Evolutionary conservation across 306 rosid genomes (phyloP).

Genomic region (Ormosia emarginata): DNA sequence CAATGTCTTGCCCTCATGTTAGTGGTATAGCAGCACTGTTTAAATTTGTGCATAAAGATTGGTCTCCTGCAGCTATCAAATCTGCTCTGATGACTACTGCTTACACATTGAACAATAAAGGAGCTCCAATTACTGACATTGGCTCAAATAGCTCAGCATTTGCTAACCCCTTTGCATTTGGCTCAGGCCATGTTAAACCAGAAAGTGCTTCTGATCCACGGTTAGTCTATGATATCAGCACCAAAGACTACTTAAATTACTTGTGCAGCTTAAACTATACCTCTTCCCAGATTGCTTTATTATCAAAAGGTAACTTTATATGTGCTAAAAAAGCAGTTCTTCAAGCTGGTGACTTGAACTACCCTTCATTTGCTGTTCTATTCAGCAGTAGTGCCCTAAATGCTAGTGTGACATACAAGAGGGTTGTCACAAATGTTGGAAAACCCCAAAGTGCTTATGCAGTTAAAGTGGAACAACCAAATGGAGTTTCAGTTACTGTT

Average conservation of each 20-base stretch:
- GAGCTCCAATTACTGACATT: slow-evolving; percentile 40
- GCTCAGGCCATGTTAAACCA: slow-evolving; percentile 74
- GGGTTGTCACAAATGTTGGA: slow-evolving; percentile 69
- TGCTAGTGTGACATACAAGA: slow-evolving; percentile 40
- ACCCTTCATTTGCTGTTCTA: slow-evolving; percentile 66
- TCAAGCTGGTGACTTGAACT: slow-evolving; percentile 54
- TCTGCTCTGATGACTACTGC: slow-evolving; percentile 80
- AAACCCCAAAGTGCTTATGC: slow-evolving; percentile 37
- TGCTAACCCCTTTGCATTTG: slow-evolving; percentile 61
- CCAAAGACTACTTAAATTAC: slow-evolving; percentile 47
- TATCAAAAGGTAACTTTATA: slow-evolving; percentile 35
- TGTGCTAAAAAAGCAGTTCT: slow-evolving; percentile 34
- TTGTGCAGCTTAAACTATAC: slow-evolving; percentile 58
- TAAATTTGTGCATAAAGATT: slow-evolving; percentile 45
- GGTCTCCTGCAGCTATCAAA: slow-evolving; percentile 75
- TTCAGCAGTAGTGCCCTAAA: slow-evolving; percentile 17
- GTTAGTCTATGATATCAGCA: slow-evolving; percentile 52
- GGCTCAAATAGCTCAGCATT: slow-evolving; percentile 18
- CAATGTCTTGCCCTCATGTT: slow-evolving; percentile 86
- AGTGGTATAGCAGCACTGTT: slow-evolving; percentile 65
- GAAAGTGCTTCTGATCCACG: slow-evolving; percentile 70
- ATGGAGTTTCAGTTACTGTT: slow-evolving; percentile 42
- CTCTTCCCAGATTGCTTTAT: slow-evolving; percentile 48
- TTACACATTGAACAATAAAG: slow-evolving; percentile 47
- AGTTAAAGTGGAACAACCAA: slow-evolving; percentile 47